Evolutionary conservation across 129 eudicot species (phyloP).

Genomic region (Cynara cardunculus): DNA sequence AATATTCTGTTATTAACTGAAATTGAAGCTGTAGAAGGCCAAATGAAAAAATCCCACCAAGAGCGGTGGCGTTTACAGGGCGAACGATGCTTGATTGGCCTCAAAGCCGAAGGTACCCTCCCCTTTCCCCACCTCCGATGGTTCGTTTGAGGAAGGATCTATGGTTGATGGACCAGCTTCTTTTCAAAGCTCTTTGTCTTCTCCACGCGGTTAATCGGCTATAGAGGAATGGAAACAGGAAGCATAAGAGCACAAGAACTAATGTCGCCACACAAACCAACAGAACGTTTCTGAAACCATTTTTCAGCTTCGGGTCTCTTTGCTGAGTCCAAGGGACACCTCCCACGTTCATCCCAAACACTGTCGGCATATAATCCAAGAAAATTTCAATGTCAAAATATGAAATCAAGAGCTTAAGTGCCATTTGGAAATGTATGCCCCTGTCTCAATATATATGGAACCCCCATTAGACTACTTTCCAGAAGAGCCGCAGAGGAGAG

Average conservation of each 20-base stretch:
- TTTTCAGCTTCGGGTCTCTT: constrained; percentile 44
- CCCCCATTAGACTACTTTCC: background rate
- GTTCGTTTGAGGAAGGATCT: constrained; percentile 45
- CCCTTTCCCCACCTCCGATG: constrained; percentile 23
- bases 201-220: constrained; percentile 51
- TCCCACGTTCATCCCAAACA: constrained; percentile 68
- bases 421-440: background rate
- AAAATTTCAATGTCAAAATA: background rate
- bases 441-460: no score
- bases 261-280: constrained; percentile 51
- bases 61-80: background rate
- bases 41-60: background rate
- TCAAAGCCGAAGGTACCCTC: constrained; percentile 65
- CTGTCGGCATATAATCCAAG: background rate
- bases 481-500: no score
- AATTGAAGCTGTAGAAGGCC: background rate
- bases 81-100: background rate
- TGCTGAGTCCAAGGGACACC: constrained; percentile 93
- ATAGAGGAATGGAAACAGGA: constrained; percentile 50
- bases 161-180: constrained; percentile 53
- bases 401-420: background rate
- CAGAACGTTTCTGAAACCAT: constrained; percentile 73
- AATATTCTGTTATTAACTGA: background rate
- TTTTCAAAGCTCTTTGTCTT: constrained; percentile 40
- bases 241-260: constrained; percentile 52